Conservation (phyloP, 352 stramenopile species). For the Thalassiosira oceanica region DNA sequence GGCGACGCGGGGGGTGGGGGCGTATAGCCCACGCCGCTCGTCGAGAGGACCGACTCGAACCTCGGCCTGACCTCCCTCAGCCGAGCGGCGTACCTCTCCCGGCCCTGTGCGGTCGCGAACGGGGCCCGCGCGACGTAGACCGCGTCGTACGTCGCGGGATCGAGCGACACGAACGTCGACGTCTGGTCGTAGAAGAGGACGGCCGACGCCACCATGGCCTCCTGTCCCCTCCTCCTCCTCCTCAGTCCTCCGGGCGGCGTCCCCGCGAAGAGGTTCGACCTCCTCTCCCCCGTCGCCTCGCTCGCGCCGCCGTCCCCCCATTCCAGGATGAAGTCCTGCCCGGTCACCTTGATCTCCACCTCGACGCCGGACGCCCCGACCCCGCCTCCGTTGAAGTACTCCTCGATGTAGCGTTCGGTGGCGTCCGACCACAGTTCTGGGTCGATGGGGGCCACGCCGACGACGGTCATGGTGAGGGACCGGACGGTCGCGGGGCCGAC, state of each 20-base stretch:
- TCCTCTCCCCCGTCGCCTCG: too few relatives aligned
- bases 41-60: constrained; percentile 1
- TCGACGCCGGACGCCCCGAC: constrained; percentile 12
- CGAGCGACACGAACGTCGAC: background rate
- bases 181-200: background rate
- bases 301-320: too few relatives aligned
- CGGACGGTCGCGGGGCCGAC: constrained; percentile 10
- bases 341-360: background rate
- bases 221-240: too few relatives aligned
- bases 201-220: too few relatives aligned
- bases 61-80: background rate
- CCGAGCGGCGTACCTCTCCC: background rate
- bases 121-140: constrained; percentile 1
- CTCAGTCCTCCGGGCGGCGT: too few relatives aligned
- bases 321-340: too few relatives aligned
- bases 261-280: too few relatives aligned
- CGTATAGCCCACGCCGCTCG: background rate
- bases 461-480: constrained; percentile 24
- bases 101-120: background rate
- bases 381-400: constrained; percentile 17
- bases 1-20: too few relatives aligned
- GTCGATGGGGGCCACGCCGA: constrained; percentile 8
- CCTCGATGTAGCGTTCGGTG: constrained; percentile 8
- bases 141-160: constrained; percentile 1
- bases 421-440: constrained; percentile 11